Percentiles rank a stretch among this genome's conserved stretches.
These are phyloP conservation scores for Oropetium thomaeum DNA, from an alignment of 176 grass and related monocot species.

Conservation along the genomic window DNA sequence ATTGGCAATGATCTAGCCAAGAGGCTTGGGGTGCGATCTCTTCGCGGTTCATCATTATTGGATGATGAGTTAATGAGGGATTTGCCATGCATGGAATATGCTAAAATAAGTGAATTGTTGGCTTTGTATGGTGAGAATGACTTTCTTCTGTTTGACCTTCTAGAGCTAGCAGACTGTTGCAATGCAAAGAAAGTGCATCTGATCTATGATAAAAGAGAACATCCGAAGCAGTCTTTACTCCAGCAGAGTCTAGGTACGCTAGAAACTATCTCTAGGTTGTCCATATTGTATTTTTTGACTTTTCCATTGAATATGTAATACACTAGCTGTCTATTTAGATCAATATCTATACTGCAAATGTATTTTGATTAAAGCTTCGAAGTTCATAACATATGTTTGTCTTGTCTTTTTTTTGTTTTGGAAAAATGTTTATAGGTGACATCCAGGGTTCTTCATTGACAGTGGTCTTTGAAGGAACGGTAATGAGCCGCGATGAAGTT, in stretches of 20 bases:
- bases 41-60: conserved; percentile 75
- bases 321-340: not conserved
- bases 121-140: conserved; percentile 85
- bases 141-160: conserved; percentile 86
- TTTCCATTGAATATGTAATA: not conserved
- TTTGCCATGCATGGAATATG: conserved; percentile 86
- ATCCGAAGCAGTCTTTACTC: conserved; percentile 86
- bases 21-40: conserved; percentile 78
- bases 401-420: not conserved
- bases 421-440: conserved; percentile 53
- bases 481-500: conserved; percentile 78
- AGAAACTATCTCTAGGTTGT: conserved; percentile 4
- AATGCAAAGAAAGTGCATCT: conserved; percentile 90
- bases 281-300: not conserved
- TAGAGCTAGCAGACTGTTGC: conserved; percentile 93
- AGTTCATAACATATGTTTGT: not conserved
- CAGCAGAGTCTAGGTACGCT: conserved; percentile 88
- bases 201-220: conserved; percentile 94
- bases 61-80: conserved; percentile 88
- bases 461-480: conserved; percentile 84
- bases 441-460: conserved; percentile 91
- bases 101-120: conserved; percentile 81
- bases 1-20: conserved; percentile 90
- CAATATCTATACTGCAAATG: not conserved
- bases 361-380: conserved; percentile 9